Conservation (phyloP, 2,329 filamentous ascomycete genomes). For the Fusarium sacchari region DNA sequence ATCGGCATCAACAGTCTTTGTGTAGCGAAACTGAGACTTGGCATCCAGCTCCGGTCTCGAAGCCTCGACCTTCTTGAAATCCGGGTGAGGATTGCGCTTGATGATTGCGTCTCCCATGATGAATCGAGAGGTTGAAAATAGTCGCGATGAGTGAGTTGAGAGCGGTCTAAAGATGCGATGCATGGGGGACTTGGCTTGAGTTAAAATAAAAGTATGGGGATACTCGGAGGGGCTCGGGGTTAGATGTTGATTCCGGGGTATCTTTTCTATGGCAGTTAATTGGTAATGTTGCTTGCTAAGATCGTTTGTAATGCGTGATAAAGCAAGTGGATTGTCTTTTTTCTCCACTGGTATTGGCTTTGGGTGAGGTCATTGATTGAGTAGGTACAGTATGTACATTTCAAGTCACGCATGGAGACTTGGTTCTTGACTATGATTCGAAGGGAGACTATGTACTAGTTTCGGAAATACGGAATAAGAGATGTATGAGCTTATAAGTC, state of each 20-base stretch:
- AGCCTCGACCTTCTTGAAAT: constrained; percentile 79
- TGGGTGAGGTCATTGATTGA: constrained; percentile 16
- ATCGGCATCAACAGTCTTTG: constrained; percentile 69
- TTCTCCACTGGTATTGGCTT: constrained; percentile 17
- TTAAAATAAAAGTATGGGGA: constrained; percentile 10
- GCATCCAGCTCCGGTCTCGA: constrained; percentile 70
- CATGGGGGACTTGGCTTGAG: not conserved
- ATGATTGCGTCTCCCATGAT: constrained; percentile 49
- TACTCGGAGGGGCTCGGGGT: not conserved
- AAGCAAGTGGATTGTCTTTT: constrained; percentile 25
- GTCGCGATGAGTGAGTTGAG: not conserved
- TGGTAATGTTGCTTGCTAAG: constrained; percentile 8
- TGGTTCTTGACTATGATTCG: not conserved
- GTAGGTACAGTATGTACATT: too few relatives aligned
- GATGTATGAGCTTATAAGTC: not conserved
- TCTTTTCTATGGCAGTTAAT: not conserved
- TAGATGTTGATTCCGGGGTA: constrained; percentile 3
- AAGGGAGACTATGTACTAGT: not conserved
- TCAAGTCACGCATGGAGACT: constrained; percentile 3
- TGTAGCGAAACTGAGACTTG: constrained; percentile 61
- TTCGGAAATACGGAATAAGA: not conserved
- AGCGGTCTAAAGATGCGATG: constrained; percentile 9
- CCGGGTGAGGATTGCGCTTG: constrained; percentile 69
- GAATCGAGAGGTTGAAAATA: constrained; percentile 19
- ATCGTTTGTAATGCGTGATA: constrained; percentile 33